Evolutionary conservation across 2,329 filamentous ascomycete genomes (phyloP), one percentile per base, ranked within the genome.

Genomic region (Trichophyton simii): DNA sequence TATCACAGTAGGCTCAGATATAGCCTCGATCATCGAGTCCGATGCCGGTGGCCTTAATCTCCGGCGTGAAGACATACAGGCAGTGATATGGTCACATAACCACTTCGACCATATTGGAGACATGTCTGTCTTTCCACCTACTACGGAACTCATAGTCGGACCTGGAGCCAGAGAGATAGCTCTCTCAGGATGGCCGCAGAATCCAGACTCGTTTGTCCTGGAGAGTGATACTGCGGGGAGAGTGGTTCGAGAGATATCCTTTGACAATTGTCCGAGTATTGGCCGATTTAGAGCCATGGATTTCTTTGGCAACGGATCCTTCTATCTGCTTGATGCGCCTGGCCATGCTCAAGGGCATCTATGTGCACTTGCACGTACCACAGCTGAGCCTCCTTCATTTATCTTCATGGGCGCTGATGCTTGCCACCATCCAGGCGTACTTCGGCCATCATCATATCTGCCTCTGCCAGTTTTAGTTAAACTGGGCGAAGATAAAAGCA

Each of bases 21-120:
- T 44, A 44, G 15, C 41, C 6, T 44, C 41, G 15, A 15, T 20
- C 2, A n/a, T 44, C n/a, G 41, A 44, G n/a, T 20, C 41, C 4
- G n/a, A 44, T 18, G 1, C 11, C 3, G 6, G 15, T 15, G 15
- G n/a, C 13, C 41, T 44, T 18, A 44, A 44, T 15, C 15, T 44
- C 41, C 15, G 41, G 6, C 13, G 15, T 15, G 15, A 7, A 20
- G 41, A 44, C 3, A 13, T 38, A 13, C 34, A 38, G 34, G 34
- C 34, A 38, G 34, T 38, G 8, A 38, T 9, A 9, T 13, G 34
- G 11, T 38, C 34, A 13, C 72, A 72, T 59, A 67, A 67, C 3
- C 73, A 74, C 58, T 76, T 73, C 68, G 81, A 83, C 65, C 82
- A 83, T 61, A 78, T 76, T 7, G 82, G 81, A 0, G 77, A 82